Conservation (phyloP, 208 protist genomes). For the Crithidia mellificae region DNA sequence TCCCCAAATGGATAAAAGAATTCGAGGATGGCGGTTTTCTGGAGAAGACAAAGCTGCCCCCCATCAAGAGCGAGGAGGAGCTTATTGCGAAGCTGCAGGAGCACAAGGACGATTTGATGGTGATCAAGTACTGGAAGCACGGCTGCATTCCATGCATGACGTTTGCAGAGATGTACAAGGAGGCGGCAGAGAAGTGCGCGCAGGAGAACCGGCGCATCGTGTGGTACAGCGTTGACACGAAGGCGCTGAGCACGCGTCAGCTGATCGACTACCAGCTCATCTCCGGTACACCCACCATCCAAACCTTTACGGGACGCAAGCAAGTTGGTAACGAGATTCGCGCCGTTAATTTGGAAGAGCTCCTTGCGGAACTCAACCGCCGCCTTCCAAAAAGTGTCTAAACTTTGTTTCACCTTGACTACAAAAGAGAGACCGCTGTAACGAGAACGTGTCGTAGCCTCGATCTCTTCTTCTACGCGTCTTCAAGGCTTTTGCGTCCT, state of each 20-base stretch:
- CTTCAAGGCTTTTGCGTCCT: too few species aligned
- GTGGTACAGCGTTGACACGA: constrained; percentile 92
- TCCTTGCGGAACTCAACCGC: constrained; percentile 68
- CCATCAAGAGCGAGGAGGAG: constrained; percentile 86
- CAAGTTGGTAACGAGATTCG: constrained; percentile 89
- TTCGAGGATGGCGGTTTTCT: constrained; percentile 91
- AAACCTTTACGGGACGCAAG: constrained; percentile 81
- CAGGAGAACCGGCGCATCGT: constrained; percentile 64
- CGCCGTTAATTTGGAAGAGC: constrained; percentile 77
- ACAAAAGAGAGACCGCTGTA: too few species aligned
- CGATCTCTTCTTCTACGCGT: too few species aligned
- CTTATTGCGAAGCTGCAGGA: constrained; percentile 83
- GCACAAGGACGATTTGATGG: constrained; percentile 88
- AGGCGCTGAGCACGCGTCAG: constrained; percentile 55
- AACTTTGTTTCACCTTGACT: too few species aligned
- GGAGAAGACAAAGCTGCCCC: constrained; percentile 81
- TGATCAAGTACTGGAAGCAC: constrained; percentile 94
- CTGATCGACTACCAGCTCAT: constrained; percentile 89
- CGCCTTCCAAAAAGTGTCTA: constrained; percentile 37
- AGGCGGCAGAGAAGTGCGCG: constrained; percentile 56
- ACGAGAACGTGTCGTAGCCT: neutral
- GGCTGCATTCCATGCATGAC: constrained; percentile 91
- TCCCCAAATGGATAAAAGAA: constrained; percentile 86
- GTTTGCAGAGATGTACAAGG: constrained; percentile 93
- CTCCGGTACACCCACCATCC: constrained; percentile 87